Evolutionary conservation across 2,329 filamentous ascomycete genomes (phyloP).

Genomic region (Drechslerella dactyloides): DNA sequence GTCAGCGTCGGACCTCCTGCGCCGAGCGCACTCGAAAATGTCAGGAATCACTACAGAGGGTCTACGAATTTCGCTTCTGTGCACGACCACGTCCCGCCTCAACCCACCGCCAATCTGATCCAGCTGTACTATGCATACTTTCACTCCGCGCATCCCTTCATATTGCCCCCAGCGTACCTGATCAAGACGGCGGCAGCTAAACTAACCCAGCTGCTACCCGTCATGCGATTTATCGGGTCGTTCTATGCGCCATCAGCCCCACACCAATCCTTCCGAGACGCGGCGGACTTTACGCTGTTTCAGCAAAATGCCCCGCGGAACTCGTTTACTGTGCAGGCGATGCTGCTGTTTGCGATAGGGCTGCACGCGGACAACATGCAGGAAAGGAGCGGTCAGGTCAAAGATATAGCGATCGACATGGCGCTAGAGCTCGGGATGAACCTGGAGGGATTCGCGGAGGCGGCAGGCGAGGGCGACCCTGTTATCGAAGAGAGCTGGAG

Average conservation of each 20-base stretch:
- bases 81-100: slow-evolving; percentile 52
- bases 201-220: slow-evolving; percentile 57
- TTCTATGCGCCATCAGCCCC: slow-evolving; percentile 57
- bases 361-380: slow-evolving; percentile 78
- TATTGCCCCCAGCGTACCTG: slow-evolving; percentile 53
- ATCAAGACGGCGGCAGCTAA: slow-evolving; percentile 52
- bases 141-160: slow-evolving; percentile 54
- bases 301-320: slow-evolving; percentile 62
- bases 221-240: slow-evolving; percentile 58
- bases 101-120: slow-evolving; percentile 55
- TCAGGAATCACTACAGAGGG: slow-evolving; percentile 52
- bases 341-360: slow-evolving; percentile 76
- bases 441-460: slow-evolving; percentile 69
- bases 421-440: slow-evolving; percentile 80
- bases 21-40: slow-evolving; percentile 51
- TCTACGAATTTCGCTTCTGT: slow-evolving; percentile 53
- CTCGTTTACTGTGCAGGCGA: slow-evolving; percentile 74
- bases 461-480: slow-evolving; percentile 69
- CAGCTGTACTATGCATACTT: slow-evolving; percentile 58
- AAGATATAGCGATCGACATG: slow-evolving; percentile 72
- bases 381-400: slow-evolving; percentile 70
- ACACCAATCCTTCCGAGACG: slow-evolving; percentile 64
- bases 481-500: slow-evolving; percentile 82
- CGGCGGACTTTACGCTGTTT: slow-evolving; percentile 64
- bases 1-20: slow-evolving; percentile 30